These are phyloP conservation scores for Solanum ossicruentum DNA, from an alignment of 257 asterid genomes.

Conservation along the genomic window DNA sequence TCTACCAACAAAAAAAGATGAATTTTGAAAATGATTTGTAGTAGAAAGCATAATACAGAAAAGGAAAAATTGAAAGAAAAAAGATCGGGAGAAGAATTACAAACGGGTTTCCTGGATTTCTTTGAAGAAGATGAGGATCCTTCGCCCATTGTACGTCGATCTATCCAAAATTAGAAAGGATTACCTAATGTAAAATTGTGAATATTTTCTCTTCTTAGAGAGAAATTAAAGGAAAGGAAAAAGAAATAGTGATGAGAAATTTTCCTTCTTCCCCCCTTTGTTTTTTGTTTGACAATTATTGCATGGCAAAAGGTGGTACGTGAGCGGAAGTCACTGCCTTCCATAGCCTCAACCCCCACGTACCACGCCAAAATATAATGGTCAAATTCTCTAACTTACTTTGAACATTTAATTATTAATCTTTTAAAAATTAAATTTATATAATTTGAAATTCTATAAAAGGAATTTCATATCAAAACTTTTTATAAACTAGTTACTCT, in stretches of 20 bases:
- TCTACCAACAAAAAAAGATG: not conserved
- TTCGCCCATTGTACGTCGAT: slow-evolving; percentile 13
- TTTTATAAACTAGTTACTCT: too few species aligned
- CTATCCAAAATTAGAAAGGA: not conserved
- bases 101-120: slow-evolving; percentile 23
- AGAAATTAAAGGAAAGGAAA: not conserved
- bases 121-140: slow-evolving; percentile 13
- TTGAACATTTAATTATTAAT: too few species aligned
- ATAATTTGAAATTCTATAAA: too few species aligned
- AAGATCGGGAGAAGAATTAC: slow-evolving; percentile 1
- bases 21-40: not conserved
- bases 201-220: not conserved
- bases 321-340: not conserved
- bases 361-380: too few species aligned
- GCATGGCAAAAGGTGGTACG: not conserved
- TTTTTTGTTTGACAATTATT: not conserved
- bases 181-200: not conserved
- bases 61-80: not conserved
- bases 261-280: not conserved
- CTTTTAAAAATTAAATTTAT: too few species aligned
- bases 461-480: too few species aligned
- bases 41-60: too few species aligned
- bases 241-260: not conserved
- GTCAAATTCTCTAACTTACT: too few species aligned
- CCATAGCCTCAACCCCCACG: not conserved